These are phyloP conservation scores for Glomus cerebriforme DNA, from an alignment of 192 early-diverging fungal genomes.

Conservation along the genomic window DNA sequence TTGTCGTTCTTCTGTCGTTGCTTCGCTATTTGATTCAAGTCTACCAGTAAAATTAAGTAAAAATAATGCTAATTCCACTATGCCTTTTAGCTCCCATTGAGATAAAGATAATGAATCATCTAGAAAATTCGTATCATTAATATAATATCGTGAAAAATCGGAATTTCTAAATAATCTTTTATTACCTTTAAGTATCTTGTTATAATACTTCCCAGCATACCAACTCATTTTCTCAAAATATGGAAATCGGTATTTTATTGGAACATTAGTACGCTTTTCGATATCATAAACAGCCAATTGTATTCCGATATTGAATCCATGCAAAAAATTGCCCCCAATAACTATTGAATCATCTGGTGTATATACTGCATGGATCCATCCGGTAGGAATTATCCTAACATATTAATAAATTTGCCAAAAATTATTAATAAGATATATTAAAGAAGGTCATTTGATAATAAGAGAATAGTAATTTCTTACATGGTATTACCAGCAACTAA, in stretches of 20 bases:
- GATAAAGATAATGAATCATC: constrained; percentile 1
- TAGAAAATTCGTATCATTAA: neutral
- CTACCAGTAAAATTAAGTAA: neutral
- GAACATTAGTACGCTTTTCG: constrained; percentile 78
- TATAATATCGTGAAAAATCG: neutral
- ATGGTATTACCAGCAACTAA: constrained; percentile 82
- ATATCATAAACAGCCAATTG: constrained; percentile 77
- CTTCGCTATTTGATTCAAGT: neutral
- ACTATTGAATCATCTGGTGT: constrained; percentile 86
- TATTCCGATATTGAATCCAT: constrained; percentile 69
- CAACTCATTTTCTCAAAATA: constrained; percentile 84
- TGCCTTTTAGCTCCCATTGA: neutral
- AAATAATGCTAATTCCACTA: constrained; percentile 13
- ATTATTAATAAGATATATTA: neutral
- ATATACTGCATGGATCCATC: constrained; percentile 96
- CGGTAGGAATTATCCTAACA: constrained; percentile 85
- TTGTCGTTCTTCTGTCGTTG: neutral
- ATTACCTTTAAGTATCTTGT: constrained; percentile 27
- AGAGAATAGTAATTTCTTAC: constrained; percentile 48
- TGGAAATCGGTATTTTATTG: constrained; percentile 82
- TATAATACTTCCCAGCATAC: constrained; percentile 51
- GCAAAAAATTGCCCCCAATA: constrained; percentile 94
- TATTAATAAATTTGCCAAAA: neutral
- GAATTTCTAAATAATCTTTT: neutral
- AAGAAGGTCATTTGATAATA: too few relatives aligned